These are phyloP conservation scores for Cutaneotrichosporon mucoides DNA, from an alignment of 1,284 basidiomycete genomes.

Conservation along the genomic window DNA sequence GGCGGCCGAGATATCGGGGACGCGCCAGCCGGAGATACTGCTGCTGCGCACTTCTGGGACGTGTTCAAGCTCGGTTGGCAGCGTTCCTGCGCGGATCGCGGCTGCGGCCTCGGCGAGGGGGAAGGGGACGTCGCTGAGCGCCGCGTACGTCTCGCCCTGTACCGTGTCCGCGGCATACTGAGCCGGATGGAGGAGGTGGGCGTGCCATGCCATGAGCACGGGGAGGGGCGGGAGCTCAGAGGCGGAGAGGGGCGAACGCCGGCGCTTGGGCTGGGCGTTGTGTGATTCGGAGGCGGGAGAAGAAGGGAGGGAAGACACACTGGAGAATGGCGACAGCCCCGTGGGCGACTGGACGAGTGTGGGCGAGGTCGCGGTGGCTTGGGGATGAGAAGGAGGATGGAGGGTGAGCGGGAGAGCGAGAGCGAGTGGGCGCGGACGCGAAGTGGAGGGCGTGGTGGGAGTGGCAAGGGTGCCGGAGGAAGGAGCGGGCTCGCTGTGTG, in stretches of 20 bases:
- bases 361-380: background rate
- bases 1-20: slow-evolving; percentile 29
- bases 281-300: background rate
- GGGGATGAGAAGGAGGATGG: background rate
- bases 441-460: too few relatives aligned
- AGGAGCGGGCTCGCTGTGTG: too few relatives aligned
- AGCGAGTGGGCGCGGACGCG: too few relatives aligned
- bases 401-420: background rate
- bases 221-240: slow-evolving; percentile 25
- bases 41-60: background rate
- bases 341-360: background rate
- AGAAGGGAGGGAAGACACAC: background rate
- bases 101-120: slow-evolving; percentile 15
- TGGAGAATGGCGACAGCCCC: background rate
- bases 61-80: slow-evolving; percentile 9
- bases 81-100: slow-evolving; percentile 2
- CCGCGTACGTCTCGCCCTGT: slow-evolving; percentile 15
- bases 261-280: background rate
- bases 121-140: slow-evolving; percentile 19
- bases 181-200: slow-evolving; percentile 36
- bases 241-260: background rate
- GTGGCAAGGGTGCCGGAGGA: too few relatives aligned
- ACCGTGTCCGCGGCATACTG: slow-evolving; percentile 23
- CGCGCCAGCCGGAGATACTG: slow-evolving; percentile 23
- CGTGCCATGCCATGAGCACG: slow-evolving; percentile 40